phyloP scores from a whole-genome alignment of 129 eudicot genomes.

The Cynara cardunculus region DNA sequence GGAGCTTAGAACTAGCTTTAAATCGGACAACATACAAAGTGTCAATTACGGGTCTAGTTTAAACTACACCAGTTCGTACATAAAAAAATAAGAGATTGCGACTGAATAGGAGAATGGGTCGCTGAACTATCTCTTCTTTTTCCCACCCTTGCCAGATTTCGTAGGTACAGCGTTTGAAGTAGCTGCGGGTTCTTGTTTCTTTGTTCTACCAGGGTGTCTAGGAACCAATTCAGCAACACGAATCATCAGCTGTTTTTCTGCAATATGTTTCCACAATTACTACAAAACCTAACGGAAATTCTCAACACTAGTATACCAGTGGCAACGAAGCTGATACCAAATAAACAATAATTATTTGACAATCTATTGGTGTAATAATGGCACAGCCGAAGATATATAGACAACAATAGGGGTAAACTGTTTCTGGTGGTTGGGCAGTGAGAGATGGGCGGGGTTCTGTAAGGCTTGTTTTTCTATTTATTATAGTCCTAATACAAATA shows the following conservation, averaged over 20 bases:
- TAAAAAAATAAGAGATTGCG: not conserved
- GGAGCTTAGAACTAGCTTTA: not conserved
- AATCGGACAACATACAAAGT: not conserved
- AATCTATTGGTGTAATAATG: not conserved
- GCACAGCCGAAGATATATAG: not conserved
- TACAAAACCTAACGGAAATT: not conserved
- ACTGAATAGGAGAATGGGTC: not conserved
- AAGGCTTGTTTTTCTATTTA: not conserved
- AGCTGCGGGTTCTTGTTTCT: conserved; percentile 75
- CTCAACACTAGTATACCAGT: not conserved
- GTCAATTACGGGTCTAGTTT: conserved; percentile 2
- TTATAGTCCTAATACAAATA: not conserved
- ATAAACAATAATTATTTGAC: not conserved
- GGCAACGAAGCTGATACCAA: not conserved
- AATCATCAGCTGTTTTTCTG: conserved; percentile 87
- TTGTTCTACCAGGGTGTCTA: conserved; percentile 75
- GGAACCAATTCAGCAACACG: conserved; percentile 84
- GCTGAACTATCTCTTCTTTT: conserved; percentile 60
- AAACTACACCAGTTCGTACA: not conserved
- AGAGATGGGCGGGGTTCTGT: not conserved
- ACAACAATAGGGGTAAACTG: not conserved
- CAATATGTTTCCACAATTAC: conserved; percentile 15
- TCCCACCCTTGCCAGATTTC: conserved; percentile 85
- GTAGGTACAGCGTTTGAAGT: conserved; percentile 59
- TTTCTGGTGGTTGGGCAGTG: not conserved